Percentiles rank a stretch among this genome's conserved stretches.
Conservation (phyloP, 495 filamentous ascomycete genomes). For the Neurospora discreta region DNA sequence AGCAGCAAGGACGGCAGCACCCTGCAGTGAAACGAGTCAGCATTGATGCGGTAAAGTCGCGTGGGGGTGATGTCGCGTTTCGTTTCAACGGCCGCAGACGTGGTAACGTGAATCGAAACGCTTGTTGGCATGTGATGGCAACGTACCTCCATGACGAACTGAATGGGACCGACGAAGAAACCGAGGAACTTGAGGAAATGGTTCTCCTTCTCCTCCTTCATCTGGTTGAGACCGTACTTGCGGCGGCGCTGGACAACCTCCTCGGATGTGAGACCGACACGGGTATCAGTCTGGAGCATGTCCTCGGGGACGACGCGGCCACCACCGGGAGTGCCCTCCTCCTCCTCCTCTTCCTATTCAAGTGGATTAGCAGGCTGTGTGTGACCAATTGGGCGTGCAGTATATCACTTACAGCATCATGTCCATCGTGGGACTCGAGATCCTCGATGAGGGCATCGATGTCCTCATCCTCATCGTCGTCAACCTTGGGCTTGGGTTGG, state of each 20-base stretch:
- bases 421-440: conserved; percentile 66
- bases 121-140: conserved; percentile 2
- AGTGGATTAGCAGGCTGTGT: conserved; percentile 9
- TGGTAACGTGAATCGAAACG: conserved; percentile 3
- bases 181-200: conserved; percentile 70
- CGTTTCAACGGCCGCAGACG: conserved; percentile 14
- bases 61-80: conserved; percentile 14
- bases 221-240: conserved; percentile 76
- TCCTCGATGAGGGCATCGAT: conserved; percentile 77
- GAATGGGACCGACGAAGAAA: conserved; percentile 84
- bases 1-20: conserved; percentile 43
- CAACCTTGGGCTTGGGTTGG: conserved; percentile 23
- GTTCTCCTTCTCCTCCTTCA: conserved; percentile 84
- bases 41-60: conserved; percentile 8
- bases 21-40: conserved; percentile 16
- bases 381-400: neutral
- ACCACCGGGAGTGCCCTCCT: conserved; percentile 37
- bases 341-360: conserved; percentile 41
- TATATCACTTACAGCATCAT: conserved; percentile 25
- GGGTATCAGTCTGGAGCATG: conserved; percentile 55
- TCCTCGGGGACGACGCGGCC: conserved; percentile 50
- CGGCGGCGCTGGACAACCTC: conserved; percentile 59
- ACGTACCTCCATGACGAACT: conserved; percentile 87
- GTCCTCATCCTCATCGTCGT: conserved; percentile 54
- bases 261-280: conserved; percentile 55